These are phyloP conservation scores for Backusella luteola DNA, from an alignment of 192 early-diverging fungal species.

Conservation along the genomic window DNA sequence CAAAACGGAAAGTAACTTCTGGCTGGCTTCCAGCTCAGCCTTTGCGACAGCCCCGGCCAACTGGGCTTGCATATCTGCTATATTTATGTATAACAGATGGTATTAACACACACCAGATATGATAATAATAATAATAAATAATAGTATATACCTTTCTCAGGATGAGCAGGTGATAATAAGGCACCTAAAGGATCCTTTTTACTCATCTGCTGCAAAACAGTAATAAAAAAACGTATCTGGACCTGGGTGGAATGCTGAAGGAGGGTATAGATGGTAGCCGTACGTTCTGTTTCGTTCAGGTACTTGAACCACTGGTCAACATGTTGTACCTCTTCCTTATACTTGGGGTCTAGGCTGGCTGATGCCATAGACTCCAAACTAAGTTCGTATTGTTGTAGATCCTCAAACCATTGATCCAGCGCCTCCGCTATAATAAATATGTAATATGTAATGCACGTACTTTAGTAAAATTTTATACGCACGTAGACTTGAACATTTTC, in stretches of 20 bases:
- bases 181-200: conserved; percentile 70
- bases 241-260: conserved; percentile 86
- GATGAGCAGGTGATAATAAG: conserved; percentile 48
- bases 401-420: conserved; percentile 90
- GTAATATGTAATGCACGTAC: background rate
- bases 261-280: conserved; percentile 83
- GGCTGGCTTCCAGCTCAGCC: conserved; percentile 47
- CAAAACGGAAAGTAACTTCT: conserved; percentile 24
- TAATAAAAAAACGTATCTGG: conserved; percentile 92
- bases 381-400: conserved; percentile 85
- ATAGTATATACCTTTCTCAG: conserved; percentile 44
- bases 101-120: background rate
- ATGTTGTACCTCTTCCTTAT: conserved; percentile 83
- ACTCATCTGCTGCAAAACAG: conserved; percentile 89
- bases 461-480: background rate
- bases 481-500: too few species aligned
- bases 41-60: conserved; percentile 56
- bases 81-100: background rate
- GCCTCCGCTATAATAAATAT: conserved; percentile 49
- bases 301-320: conserved; percentile 95
- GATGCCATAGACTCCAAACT: conserved; percentile 90
- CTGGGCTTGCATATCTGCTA: conserved; percentile 44
- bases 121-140: background rate
- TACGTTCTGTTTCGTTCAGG: conserved; percentile 86
- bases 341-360: conserved; percentile 75